Evolutionary conservation across 2,329 filamentous ascomycete genomes (phyloP).

Genomic region (Stagonosporopsis tanaceti): DNA sequence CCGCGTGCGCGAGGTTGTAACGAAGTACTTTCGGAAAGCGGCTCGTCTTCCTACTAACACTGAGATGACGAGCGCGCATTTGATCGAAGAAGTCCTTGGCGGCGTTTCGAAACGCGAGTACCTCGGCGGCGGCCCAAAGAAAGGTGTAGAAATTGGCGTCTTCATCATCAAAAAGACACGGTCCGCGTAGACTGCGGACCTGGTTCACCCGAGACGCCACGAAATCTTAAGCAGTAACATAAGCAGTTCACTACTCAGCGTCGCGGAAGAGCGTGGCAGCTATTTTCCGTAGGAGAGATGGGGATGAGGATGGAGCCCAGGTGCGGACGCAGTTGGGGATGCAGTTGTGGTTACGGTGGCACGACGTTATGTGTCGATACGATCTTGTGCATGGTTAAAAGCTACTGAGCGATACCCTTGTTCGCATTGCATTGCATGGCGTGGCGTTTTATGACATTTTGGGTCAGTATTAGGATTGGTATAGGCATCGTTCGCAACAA

Average conservation of each 20-base stretch:
- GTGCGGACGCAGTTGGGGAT: too few species aligned
- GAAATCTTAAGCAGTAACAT: background rate
- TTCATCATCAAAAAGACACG: conserved; percentile 54
- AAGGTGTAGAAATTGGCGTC: conserved; percentile 58
- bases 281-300: background rate
- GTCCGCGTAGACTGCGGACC: conserved; percentile 14
- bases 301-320: background rate
- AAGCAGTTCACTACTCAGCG: background rate
- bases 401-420: conserved; percentile 21
- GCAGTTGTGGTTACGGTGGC: conserved; percentile 2
- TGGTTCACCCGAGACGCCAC: background rate
- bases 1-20: conserved; percentile 62
- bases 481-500: background rate
- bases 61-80: conserved; percentile 61
- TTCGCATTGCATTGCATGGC: conserved; percentile 25
- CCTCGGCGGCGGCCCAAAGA: conserved; percentile 51
- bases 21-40: conserved; percentile 54
- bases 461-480: conserved; percentile 1
- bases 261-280: background rate
- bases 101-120: conserved; percentile 64
- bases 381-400: conserved; percentile 15
- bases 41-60: conserved; percentile 52
- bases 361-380: conserved; percentile 14
- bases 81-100: conserved; percentile 67
- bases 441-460: conserved; percentile 14